phyloP scores from a whole-genome alignment of 2,329 filamentous ascomycete genomes.

The Aspergillus aculeatinus region DNA sequence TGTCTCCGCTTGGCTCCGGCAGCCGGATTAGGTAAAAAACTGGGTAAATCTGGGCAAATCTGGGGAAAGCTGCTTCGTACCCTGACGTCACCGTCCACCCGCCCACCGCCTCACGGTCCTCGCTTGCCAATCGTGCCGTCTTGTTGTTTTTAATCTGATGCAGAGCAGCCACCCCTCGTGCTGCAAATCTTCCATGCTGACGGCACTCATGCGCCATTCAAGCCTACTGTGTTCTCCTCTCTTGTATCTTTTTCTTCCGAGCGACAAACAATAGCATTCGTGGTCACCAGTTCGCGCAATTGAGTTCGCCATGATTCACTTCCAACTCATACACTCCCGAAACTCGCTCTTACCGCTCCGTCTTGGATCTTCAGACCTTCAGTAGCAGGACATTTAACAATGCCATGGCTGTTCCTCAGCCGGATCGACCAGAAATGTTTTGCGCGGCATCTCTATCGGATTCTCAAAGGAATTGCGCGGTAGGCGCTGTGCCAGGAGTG shows the following conservation, averaged over 20 bases:
- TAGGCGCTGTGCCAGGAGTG: background rate
- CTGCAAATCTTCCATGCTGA: background rate
- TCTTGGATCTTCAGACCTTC: background rate
- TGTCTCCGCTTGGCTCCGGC: conserved; percentile 4
- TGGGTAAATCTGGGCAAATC: conserved; percentile 7
- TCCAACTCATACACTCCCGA: background rate
- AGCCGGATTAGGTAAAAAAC: background rate
- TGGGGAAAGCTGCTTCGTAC: conserved; percentile 13
- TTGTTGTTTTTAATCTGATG: background rate
- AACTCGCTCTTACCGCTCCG: background rate
- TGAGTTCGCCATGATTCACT: background rate
- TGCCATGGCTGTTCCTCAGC: background rate
- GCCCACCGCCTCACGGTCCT: background rate
- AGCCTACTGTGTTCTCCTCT: background rate
- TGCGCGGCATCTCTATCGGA: background rate
- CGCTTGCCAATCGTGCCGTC: background rate
- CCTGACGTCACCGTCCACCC: conserved; percentile 11
- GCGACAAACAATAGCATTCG: background rate
- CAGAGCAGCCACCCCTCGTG: background rate
- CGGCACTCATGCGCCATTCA: no score
- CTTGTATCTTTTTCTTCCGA: no score
- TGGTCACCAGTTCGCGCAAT: background rate
- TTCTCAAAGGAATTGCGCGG: background rate
- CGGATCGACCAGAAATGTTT: background rate
- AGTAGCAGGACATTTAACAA: background rate